Evolutionary conservation across 1,284 basidiomycete species (phyloP).

Genomic region (Pseudozyma sp.): DNA sequence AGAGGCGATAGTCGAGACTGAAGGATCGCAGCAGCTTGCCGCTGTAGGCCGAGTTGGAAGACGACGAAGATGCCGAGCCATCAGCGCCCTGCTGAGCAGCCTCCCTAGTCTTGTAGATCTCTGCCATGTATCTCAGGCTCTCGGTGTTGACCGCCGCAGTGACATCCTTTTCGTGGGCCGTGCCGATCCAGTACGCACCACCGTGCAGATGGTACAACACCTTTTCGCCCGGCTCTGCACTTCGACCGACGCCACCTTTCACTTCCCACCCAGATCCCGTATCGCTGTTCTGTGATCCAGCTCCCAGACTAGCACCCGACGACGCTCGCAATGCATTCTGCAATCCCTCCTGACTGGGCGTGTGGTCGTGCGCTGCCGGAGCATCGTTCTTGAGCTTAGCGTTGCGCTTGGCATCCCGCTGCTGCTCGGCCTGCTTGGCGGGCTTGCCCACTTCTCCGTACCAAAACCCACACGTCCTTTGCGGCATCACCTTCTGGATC

Average conservation of each 20-base stretch:
- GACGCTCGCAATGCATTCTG: constrained; percentile 5
- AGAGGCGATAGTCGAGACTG: constrained; percentile 62
- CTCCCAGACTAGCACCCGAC: constrained; percentile 5
- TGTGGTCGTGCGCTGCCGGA: neutral
- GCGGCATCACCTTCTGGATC: constrained; percentile 43
- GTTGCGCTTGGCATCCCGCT: constrained; percentile 2
- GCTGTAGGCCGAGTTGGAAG: constrained; percentile 5
- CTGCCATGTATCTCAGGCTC: constrained; percentile 47
- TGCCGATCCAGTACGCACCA: constrained; percentile 65
- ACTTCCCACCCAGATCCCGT: constrained; percentile 3
- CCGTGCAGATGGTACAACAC: constrained; percentile 63
- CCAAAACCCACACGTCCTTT: constrained; percentile 61
- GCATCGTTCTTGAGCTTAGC: neutral
- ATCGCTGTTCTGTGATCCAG: constrained; percentile 3
- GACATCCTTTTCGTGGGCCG: constrained; percentile 58
- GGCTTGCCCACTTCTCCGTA: constrained; percentile 44
- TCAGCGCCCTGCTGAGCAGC: constrained; percentile 1
- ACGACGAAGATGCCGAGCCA: constrained; percentile 6
- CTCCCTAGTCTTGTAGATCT: constrained; percentile 40
- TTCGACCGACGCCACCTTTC: constrained; percentile 36
- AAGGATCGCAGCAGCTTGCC: constrained; percentile 57
- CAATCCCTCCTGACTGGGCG: constrained; percentile 7
- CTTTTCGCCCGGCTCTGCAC: constrained; percentile 51
- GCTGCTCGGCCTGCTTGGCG: neutral
- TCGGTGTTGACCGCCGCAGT: constrained; percentile 58